Evolutionary conservation across 805 yeast species (phyloP), one percentile per base, ranked within the genome.

Genomic region (Candida ascalaphidarum): DNA sequence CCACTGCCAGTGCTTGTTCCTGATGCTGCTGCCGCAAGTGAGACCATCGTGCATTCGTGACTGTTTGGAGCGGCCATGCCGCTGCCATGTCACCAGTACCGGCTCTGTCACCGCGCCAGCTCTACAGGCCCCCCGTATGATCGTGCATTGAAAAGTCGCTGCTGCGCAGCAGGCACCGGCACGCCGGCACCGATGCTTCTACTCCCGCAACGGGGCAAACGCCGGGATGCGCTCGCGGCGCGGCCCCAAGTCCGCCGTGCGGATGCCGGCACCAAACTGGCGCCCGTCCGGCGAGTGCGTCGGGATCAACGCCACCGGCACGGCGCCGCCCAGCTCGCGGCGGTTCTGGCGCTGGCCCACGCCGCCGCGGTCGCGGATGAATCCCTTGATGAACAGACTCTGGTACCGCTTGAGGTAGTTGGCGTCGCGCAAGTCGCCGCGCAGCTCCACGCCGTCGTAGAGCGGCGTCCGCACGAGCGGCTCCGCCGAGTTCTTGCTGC

Each of bases 231-330:
- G 50, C 44, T 62, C 67, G 40, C 41, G 60, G 58, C 69, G 61
- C 26, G 69, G 68, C 12, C 69, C 68, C 44, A 63, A 58, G 35
- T 48, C 41, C 41, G 48, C 54, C 21, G 62, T 55, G 43, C 58
- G 60, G 28, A 63, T 61, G 37, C 68, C 67, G 21, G 61, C 59
- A 28, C 69, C 69, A 37, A 51, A 61, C 41, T 61, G 64, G 33
- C 44, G 35, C 14, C 65, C 65, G 31, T 24, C 43, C 7, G 65
- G 52, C n/a, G 68, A 59, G 36, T 59, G 67, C 6, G 63, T 43
- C 14, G 60, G 61, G 32, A 62, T 61, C 33, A 58, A 45, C 22
- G 42, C 52, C 22, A 50, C 46, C 12, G 64, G 52, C 21, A 46
- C 36, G 4, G 58, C 41, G 12, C 50, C 46, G 34, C 45, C 54